Conservation (phyloP, 2,329 filamentous ascomycete genomes). For the Emericellopsis cladophorae region DNA sequence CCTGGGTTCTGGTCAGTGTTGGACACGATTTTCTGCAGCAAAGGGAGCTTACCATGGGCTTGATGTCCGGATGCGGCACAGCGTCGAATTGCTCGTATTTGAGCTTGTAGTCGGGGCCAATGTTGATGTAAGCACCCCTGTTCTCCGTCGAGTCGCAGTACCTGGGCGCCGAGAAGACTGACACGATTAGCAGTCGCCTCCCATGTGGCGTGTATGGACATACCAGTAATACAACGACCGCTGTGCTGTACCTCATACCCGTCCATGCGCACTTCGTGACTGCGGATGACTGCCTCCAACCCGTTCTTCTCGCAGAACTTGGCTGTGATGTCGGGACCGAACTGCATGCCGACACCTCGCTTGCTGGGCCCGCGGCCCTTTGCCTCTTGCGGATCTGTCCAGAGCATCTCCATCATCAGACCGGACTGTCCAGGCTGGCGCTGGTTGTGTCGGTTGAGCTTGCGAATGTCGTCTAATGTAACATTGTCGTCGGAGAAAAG, state of each 20-base stretch:
- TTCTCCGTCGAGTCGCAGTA: conserved; percentile 98
- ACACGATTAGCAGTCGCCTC: not conserved
- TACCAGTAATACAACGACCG: conserved; percentile 86
- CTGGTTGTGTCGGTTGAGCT: conserved; percentile 81
- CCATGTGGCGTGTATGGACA: conserved; percentile 10
- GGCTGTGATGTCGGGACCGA: conserved; percentile 93
- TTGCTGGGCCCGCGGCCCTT: conserved; percentile 89
- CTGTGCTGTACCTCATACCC: conserved; percentile 98
- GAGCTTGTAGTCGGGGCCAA: conserved; percentile 83
- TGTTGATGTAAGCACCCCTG: conserved; percentile 96
- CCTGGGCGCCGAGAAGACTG: conserved; percentile 91
- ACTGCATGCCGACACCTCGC: conserved; percentile 90
- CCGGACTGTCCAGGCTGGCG: conserved; percentile 86
- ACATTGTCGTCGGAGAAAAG: conserved; percentile 93
- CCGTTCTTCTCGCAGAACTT: conserved; percentile 94
- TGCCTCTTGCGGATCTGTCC: conserved; percentile 87
- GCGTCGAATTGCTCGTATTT: conserved; percentile 90
- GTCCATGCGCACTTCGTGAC: conserved; percentile 96
- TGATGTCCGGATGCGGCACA: conserved; percentile 89
- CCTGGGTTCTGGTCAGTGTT: conserved; percentile 30
- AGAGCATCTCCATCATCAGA: conserved; percentile 99
- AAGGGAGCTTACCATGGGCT: conserved; percentile 59
- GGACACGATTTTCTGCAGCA: not conserved
- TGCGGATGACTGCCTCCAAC: conserved; percentile 87
- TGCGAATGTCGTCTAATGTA: conserved; percentile 85